These are phyloP conservation scores for Dipodascopsis uninucleata DNA, from an alignment of 805 yeast genomes.

Conservation along the genomic window DNA sequence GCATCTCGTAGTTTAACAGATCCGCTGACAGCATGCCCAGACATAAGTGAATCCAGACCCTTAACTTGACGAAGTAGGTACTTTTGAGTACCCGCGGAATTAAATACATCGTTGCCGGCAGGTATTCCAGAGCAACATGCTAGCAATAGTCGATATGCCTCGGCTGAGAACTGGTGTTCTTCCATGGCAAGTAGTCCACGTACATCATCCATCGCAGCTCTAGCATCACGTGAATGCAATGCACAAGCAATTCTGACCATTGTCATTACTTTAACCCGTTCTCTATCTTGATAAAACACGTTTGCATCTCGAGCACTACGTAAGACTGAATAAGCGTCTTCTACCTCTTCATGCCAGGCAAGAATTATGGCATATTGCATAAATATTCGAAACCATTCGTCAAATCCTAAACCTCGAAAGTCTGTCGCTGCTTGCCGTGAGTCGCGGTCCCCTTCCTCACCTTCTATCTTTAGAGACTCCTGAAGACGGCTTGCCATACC, in stretches of 20 bases:
- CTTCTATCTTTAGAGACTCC: constrained; percentile 40
- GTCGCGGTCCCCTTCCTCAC: constrained; percentile 42
- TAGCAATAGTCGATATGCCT: constrained; percentile 60
- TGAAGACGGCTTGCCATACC: constrained; percentile 47
- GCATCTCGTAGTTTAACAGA: constrained; percentile 76
- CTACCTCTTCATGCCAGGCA: constrained; percentile 54
- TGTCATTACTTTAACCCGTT: constrained; percentile 55
- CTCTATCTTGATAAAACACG: constrained; percentile 67
- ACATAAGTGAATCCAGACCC: constrained; percentile 72
- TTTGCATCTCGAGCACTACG: constrained; percentile 74
- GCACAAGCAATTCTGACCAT: constrained; percentile 66
- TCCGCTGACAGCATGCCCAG: constrained; percentile 58
- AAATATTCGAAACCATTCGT: constrained; percentile 80
- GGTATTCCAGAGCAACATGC: constrained; percentile 56
- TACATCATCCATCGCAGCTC: constrained; percentile 52
- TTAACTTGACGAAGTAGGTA: constrained; percentile 84
- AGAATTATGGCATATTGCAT: constrained; percentile 72
- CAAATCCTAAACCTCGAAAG: constrained; percentile 72
- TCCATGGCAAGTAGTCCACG: constrained; percentile 44
- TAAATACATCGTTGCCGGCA: constrained; percentile 60
- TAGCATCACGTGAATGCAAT: constrained; percentile 48
- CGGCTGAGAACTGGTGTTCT: constrained; percentile 71
- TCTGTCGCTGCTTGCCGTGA: constrained; percentile 35
- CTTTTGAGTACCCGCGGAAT: constrained; percentile 82
- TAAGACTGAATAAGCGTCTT: constrained; percentile 64